Conservation (phyloP, 2,329 filamentous ascomycete genomes). For the Elsinoe ampelina region DNA sequence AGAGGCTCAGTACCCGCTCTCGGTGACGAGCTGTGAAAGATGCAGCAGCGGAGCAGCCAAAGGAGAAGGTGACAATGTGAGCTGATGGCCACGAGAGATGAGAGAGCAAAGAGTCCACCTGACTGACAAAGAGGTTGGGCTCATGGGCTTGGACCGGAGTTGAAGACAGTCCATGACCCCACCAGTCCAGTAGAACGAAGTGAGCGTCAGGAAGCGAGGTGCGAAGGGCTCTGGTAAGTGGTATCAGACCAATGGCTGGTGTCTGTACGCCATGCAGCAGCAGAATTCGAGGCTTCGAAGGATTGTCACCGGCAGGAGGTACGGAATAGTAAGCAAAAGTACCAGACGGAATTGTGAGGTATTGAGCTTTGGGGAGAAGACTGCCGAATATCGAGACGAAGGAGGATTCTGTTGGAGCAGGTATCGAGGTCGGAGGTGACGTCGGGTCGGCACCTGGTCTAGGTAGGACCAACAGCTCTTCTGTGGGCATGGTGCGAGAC, state of each 20-base stretch:
- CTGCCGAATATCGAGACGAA: slow-evolving; percentile 33
- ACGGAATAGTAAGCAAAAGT: slow-evolving; percentile 36
- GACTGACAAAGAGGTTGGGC: slow-evolving; percentile 34
- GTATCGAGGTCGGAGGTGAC: slow-evolving; percentile 19
- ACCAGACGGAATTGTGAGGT: slow-evolving; percentile 26
- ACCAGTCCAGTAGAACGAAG: slow-evolving; percentile 41
- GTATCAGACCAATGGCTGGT: slow-evolving; percentile 40
- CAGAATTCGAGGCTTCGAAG: slow-evolving; percentile 24
- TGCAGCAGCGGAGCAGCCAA: slow-evolving; percentile 36
- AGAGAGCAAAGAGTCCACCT: slow-evolving; percentile 34
- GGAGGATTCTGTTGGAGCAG: slow-evolving; percentile 29
- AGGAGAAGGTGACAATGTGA: slow-evolving; percentile 43
- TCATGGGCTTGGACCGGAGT: slow-evolving; percentile 38
- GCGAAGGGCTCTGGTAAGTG: slow-evolving; percentile 32
- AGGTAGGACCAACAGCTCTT: slow-evolving; percentile 19
- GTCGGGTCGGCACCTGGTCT: slow-evolving; percentile 20
- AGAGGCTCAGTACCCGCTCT: slow-evolving; percentile 4
- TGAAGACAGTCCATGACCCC: slow-evolving; percentile 46
- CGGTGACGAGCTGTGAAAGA: slow-evolving; percentile 31
- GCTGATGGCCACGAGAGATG: slow-evolving; percentile 34
- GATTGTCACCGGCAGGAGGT: slow-evolving; percentile 15
- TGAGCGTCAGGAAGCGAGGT: slow-evolving; percentile 29
- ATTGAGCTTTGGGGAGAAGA: slow-evolving; percentile 32
- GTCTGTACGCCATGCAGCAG: slow-evolving; percentile 46
- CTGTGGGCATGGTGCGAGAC: neutral